Conservation (phyloP, 2,329 filamentous ascomycete species). For the Arachnopeziza araneosa region DNA sequence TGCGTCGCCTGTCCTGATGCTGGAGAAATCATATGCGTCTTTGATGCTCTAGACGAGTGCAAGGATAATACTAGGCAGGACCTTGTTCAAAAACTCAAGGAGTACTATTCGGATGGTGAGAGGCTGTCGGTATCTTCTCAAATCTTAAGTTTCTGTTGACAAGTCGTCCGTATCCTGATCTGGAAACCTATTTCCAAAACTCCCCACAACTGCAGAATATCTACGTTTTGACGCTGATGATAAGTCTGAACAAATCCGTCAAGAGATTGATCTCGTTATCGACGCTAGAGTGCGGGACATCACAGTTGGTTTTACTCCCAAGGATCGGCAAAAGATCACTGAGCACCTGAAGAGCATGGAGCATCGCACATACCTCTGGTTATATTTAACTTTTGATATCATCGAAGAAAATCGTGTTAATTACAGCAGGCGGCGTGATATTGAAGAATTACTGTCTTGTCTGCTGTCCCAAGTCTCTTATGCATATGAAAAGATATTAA, state of each 20-base stretch:
- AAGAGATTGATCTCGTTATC: conserved; percentile 8
- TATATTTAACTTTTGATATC: conserved; percentile 6
- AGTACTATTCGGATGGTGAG: not conserved
- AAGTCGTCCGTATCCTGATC: conserved; percentile 31
- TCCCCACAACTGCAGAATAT: not conserved
- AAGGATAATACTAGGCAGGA: not conserved
- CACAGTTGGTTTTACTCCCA: not conserved
- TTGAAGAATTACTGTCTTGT: conserved; percentile 1
- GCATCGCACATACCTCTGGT: conserved; percentile 7
- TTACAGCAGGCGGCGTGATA: conserved; percentile 2
- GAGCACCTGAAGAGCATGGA: conserved; percentile 5
- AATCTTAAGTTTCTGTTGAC: conserved; percentile 34
- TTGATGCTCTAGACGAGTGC: conserved; percentile 38
- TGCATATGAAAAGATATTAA: conserved; percentile 7
- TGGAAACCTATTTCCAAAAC: conserved; percentile 24
- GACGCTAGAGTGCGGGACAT: not conserved
- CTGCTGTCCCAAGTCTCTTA: conserved; percentile 3
- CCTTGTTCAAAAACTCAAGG: not conserved
- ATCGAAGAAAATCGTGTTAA: not conserved
- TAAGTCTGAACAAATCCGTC: conserved; percentile 4
- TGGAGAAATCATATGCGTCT: conserved; percentile 31
- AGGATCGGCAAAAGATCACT: not conserved
- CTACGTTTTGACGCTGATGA: conserved; percentile 5
- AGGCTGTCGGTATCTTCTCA: not conserved
- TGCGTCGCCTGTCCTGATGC: conserved; percentile 24